Base-by-base conservation (phyloP, 2,329 filamentous ascomycete genomes). In the Endothia cerciana region DNA sequence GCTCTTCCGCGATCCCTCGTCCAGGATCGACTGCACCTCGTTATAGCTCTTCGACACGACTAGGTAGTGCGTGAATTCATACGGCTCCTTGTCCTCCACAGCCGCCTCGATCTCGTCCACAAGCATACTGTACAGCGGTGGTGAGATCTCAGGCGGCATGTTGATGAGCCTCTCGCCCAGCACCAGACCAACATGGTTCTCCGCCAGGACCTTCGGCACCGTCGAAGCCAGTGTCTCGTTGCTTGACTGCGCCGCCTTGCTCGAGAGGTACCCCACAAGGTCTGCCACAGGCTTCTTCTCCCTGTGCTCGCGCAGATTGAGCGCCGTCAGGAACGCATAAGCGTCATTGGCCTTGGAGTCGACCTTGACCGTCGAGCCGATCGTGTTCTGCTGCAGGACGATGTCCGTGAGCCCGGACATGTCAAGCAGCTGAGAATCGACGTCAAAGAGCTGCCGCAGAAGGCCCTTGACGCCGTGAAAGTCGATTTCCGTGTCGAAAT, bases 351-450 rank as follows among this genome's bases (percentile, higher is more conserved):
- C 93, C 74, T 95, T 93, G 73, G 94, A 93, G 72, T 98, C 94
- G n/a, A 95, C 92, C 80, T 99, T 99, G 71, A 98, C 93, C 0
- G 94, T 97, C 13, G 93, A 97, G 63, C 95, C 95, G 56, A 99
- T 88, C 25, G 91, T 87, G 11, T 92, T 89, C 78, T 99, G 94
- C 58, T 91, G 89, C 62, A 98, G 82, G 72, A 99, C 91, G 69
- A 97, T 80, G 76, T 98, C 93, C 41, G 93, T 85, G 60, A 99
- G 85, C 7, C 87, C 91, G 6, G 93, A 97, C 71, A 97, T 86
- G 78, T 98, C 91, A 81, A 97, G 93, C 38, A 96, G 83, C 67
- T 90, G 85, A 57, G 91, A 86, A 79, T 99, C 95, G 63, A 91
- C 87, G 77, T 98, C 95, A 77, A 99, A 89, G 51, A 99, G 87